A percentile compares a stretch with the other conserved stretches of the same genome.
Conservation (phyloP, 805 yeast species). For the Candida peoriensis region DNA sequence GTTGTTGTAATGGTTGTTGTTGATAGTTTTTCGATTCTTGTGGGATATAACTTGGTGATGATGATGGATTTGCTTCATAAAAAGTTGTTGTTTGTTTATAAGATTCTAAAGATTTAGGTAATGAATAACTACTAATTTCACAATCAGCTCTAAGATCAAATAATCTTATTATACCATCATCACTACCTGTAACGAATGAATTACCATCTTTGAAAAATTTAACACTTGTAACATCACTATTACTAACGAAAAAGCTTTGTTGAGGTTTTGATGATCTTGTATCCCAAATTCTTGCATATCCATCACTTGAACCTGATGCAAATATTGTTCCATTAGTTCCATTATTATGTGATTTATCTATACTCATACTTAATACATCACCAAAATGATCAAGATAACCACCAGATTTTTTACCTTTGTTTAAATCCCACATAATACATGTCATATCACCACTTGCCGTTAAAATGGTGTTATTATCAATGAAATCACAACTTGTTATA, state of each 20-base stretch:
- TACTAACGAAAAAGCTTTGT: slow-evolving; percentile 49
- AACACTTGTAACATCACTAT: slow-evolving; percentile 59
- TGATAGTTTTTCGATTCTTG: slow-evolving; percentile 8
- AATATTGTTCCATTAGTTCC: slow-evolving; percentile 30
- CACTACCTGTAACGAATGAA: slow-evolving; percentile 70
- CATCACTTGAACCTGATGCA: slow-evolving; percentile 65
- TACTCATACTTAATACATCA: slow-evolving; percentile 54
- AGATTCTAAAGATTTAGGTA: slow-evolving; percentile 14
- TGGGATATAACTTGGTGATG: slow-evolving; percentile 9
- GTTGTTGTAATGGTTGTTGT: slow-evolving; percentile 4
- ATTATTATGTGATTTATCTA: slow-evolving; percentile 20
- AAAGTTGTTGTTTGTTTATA: slow-evolving; percentile 8
- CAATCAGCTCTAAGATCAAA: slow-evolving; percentile 79
- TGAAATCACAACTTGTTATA: slow-evolving; percentile 67
- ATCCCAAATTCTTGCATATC: slow-evolving; percentile 66
- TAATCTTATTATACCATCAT: slow-evolving; percentile 65
- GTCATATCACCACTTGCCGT: slow-evolving; percentile 85
- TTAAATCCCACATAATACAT: slow-evolving; percentile 73
- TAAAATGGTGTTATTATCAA: slow-evolving; percentile 49
- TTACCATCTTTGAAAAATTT: slow-evolving; percentile 66
- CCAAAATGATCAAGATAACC: slow-evolving; percentile 66
- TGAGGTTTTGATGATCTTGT: slow-evolving; percentile 39
- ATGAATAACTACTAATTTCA: slow-evolving; percentile 47
- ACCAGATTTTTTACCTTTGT: slow-evolving; percentile 46
- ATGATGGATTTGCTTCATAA: slow-evolving; percentile 7